Percentiles rank a stretch among this genome's conserved stretches.
Conservation (phyloP, 2,329 filamentous ascomycete species). For the Penicillium sp. region DNA sequence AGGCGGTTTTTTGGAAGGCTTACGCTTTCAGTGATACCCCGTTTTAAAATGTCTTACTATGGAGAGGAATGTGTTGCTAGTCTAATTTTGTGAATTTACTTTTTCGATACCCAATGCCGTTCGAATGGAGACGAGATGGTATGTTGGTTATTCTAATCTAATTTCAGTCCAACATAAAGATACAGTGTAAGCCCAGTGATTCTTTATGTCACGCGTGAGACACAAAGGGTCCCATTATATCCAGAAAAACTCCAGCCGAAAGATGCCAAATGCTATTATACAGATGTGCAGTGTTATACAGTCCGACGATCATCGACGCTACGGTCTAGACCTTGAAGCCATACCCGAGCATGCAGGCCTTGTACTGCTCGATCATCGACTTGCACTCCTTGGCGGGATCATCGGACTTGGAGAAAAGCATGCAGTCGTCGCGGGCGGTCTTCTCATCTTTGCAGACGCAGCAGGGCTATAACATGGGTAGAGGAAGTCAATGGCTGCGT, state of each 20-base stretch:
- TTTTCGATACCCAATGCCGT: neutral
- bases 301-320: neutral
- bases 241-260: slow-evolving; percentile 18
- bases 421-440: slow-evolving; percentile 90
- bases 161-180: neutral
- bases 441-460: slow-evolving; percentile 98
- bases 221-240: slow-evolving; percentile 4
- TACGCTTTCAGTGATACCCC: slow-evolving; percentile 33
- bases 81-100: neutral
- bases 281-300: slow-evolving; percentile 19
- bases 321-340: slow-evolving; percentile 68
- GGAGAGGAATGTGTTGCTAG: neutral
- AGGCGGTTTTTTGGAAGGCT: slow-evolving; percentile 8
- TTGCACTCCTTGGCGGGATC: slow-evolving; percentile 81
- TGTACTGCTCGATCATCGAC: slow-evolving; percentile 80
- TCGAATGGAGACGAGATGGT: slow-evolving; percentile 19
- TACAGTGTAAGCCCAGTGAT: neutral
- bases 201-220: neutral
- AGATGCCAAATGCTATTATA: slow-evolving; percentile 28
- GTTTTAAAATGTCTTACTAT: slow-evolving; percentile 1
- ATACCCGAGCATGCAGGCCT: slow-evolving; percentile 87
- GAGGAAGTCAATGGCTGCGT: neutral
- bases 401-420: slow-evolving; percentile 88
- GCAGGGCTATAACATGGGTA: slow-evolving; percentile 67
- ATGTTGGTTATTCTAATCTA: slow-evolving; percentile 10